A percentile compares a stretch with the other conserved stretches of the same genome.
phyloP scores from a whole-genome alignment of 2,329 filamentous ascomycete genomes.

The Dryadomyces quercus-mongolicae region DNA sequence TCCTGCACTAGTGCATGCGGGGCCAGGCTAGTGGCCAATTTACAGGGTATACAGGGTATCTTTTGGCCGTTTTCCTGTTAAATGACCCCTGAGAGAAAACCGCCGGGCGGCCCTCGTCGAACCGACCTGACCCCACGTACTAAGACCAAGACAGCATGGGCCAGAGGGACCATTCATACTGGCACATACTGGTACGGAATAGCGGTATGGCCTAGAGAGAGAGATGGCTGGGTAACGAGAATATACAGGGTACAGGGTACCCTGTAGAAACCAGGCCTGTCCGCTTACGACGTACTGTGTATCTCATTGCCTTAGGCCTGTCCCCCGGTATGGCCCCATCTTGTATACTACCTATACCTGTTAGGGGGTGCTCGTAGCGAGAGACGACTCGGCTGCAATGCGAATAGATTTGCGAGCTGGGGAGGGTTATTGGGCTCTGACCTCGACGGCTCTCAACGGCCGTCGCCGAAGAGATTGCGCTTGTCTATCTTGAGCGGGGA shows the following conservation, averaged over 20 bases:
- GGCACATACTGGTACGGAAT: background rate
- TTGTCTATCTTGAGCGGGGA: background rate
- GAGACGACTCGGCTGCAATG: background rate
- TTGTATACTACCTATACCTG: no score
- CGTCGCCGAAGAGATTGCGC: background rate
- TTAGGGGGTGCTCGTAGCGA: background rate
- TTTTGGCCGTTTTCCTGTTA: background rate
- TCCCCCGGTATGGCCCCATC: no score
- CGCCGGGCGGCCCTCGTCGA: background rate
- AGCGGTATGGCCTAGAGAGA: background rate
- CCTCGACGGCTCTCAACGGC: background rate
- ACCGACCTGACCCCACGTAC: background rate
- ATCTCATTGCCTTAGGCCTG: no score
- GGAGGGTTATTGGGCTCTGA: background rate
- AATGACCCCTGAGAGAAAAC: background rate
- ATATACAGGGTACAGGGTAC: no score
- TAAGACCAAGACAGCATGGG: background rate
- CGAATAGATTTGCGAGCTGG: background rate
- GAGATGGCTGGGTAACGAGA: background rate
- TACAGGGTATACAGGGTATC: background rate
- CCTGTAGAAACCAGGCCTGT: no score
- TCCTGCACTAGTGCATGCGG: conserved; percentile 3
- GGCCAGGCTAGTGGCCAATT: background rate
- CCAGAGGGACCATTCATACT: background rate
- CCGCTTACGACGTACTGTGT: no score